Conservation (phyloP, 108 stramenopile genomes). For the Cyclostephanos invisitatus region DNA sequence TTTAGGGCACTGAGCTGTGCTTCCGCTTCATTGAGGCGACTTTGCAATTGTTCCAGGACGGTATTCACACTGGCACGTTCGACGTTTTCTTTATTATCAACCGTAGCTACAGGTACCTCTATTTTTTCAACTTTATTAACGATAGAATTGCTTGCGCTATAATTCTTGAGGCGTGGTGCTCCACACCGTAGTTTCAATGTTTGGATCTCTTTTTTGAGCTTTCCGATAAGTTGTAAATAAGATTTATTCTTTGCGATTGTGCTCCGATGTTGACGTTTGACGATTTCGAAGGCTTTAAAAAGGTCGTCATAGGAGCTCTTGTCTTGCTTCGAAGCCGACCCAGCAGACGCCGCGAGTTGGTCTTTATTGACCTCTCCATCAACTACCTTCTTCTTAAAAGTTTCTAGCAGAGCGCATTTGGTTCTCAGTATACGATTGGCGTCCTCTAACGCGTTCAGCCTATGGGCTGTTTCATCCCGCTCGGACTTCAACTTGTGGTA, state of each 20-base stretch:
- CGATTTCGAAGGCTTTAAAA: slow-evolving; percentile 17
- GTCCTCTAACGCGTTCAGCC: slow-evolving; percentile 8
- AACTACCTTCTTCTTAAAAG: not conserved
- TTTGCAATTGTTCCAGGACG: slow-evolving; percentile 12
- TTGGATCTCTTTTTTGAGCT: slow-evolving; percentile 35
- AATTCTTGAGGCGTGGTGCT: slow-evolving; percentile 3
- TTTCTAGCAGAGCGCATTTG: slow-evolving; percentile 23
- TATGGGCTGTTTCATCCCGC: slow-evolving; percentile 10
- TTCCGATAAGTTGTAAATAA: slow-evolving; percentile 22
- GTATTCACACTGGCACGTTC: slow-evolving; percentile 12
- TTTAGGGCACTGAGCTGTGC: slow-evolving; percentile 22
- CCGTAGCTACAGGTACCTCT: not conserved
- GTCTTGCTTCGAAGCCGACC: not conserved
- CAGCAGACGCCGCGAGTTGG: not conserved
- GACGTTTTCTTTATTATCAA: not conserved
- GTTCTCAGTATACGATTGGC: not conserved
- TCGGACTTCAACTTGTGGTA: slow-evolving; percentile 13
- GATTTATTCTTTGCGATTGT: slow-evolving; percentile 29
- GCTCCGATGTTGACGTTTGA: slow-evolving; percentile 16
- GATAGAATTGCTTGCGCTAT: not conserved
- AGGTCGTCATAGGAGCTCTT: slow-evolving; percentile 28
- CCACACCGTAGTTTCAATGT: slow-evolving; percentile 18
- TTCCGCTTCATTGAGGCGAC: slow-evolving; percentile 36
- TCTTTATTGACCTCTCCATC: not conserved
- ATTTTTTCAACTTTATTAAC: not conserved